Evolutionary conservation across 2,329 filamentous ascomycete species (phyloP).

Genomic region (Fusarium kyushuense): DNA sequence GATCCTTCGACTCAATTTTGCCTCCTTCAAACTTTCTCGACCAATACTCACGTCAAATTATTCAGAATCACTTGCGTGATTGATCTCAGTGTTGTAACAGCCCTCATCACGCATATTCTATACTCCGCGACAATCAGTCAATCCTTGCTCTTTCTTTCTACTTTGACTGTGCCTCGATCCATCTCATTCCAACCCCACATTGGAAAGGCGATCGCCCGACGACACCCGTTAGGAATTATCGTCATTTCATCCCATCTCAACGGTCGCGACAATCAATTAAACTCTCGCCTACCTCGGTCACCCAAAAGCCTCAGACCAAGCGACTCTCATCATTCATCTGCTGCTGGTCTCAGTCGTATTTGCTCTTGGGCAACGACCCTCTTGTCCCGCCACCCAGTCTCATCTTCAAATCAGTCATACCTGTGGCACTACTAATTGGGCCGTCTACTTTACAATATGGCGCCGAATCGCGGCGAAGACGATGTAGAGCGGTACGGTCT

Average conservation of each 20-base stretch:
- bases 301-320: neutral
- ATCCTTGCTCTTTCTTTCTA: constrained; percentile 10
- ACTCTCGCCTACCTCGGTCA: neutral
- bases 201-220: constrained; percentile 33
- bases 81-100: neutral
- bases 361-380: constrained; percentile 15
- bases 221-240: constrained; percentile 25
- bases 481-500: constrained; percentile 47
- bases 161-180: constrained; percentile 27
- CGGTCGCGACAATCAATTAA: constrained; percentile 12
- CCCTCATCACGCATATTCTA: neutral
- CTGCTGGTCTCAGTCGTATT: neutral
- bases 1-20: constrained; percentile 27
- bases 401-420: neutral
- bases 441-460: constrained; percentile 31
- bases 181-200: constrained; percentile 36
- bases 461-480: constrained; percentile 43
- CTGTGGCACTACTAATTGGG: constrained; percentile 8
- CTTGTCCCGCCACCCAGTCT: constrained; percentile 1
- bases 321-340: neutral
- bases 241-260: constrained; percentile 13
- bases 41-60: neutral
- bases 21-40: constrained; percentile 26
- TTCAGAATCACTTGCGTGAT: neutral
- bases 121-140: neutral